These are phyloP conservation scores for Pestalotiopsis sp. DNA, from an alignment of 2,329 filamentous ascomycete species.

Conservation along the genomic window DNA sequence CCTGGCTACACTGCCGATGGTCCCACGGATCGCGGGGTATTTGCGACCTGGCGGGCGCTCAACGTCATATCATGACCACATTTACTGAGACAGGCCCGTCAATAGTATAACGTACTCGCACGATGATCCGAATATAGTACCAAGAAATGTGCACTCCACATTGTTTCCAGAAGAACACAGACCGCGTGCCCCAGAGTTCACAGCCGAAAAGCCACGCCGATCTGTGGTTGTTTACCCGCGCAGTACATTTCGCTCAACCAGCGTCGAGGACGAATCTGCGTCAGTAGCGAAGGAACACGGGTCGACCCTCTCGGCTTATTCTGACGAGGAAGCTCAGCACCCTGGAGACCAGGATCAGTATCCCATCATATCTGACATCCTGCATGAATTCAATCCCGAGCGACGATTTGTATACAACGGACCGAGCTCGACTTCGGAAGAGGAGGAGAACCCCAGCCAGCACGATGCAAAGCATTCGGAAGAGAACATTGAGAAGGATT, in stretches of 20 bases:
- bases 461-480: constrained; percentile 12
- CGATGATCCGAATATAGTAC: constrained; percentile 20
- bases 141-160: constrained; percentile 19
- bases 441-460: constrained; percentile 22
- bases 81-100: constrained; percentile 20
- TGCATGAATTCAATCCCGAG: constrained; percentile 63
- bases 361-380: constrained; percentile 64
- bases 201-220: too few species aligned
- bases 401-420: constrained; percentile 66
- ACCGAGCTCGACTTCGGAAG: constrained; percentile 36
- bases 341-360: constrained; percentile 71
- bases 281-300: constrained; percentile 65
- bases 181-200: too few species aligned
- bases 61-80: not conserved
- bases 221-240: too few species aligned
- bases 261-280: constrained; percentile 69
- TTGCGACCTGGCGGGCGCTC: not conserved
- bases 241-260: constrained; percentile 35
- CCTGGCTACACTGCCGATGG: not conserved
- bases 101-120: constrained; percentile 20
- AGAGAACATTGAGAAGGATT: constrained; percentile 14
- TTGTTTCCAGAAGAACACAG: too few species aligned
- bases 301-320: constrained; percentile 31
- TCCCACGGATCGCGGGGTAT: constrained; percentile 7
- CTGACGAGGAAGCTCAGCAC: constrained; percentile 58